Base-by-base conservation (phyloP, 2,329 filamentous ascomycete species). In the Elsinoe necatrix region DNA sequence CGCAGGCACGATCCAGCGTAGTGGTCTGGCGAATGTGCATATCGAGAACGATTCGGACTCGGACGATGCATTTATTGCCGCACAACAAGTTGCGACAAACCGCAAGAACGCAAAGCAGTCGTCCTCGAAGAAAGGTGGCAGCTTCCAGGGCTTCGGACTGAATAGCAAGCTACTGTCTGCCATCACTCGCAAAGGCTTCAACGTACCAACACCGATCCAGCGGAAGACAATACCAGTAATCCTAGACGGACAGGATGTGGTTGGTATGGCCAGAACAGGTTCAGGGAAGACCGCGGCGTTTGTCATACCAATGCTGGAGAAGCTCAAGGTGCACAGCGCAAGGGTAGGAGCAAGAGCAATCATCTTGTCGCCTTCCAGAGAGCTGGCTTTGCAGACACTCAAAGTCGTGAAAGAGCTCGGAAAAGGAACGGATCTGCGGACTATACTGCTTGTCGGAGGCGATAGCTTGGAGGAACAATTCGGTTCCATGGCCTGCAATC, bases 281-380 rank as follows among this genome's bases (percentile, higher is more conserved):
- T 97, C 91, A 18, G 93, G 93, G 75, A 98, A 98, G 77, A 98
- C 95, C 1, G 93, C 91, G 1, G 93, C 93, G 20, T 98, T 98
- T 71, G 90, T 97, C 23, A 95, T 98, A 62, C 93, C 93, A 42
- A 95, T 98, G 92, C 90, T 98, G 60, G 89, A 98, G 75, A 87
- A 86, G 62, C 76, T 98, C 60, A 95, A 91, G 71, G 80, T 83
- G 21, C 95, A 98, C 71, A 95, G 87, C 67, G 84, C 85, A 27
- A 86, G 86, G 65, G 85, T 97, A 61, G 93, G 95, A 54, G 84
- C 89, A 43, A 81, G 93, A 65, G 93, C 86, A 11, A 76, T 98
- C 59, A 86, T 98, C 60, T 73, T 98, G 69, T 96, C 91, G 12
- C 93, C 93, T 0, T 95, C 91, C 23, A 82, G 93, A 76, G 93